Conservation (phyloP, 2,329 filamentous ascomycete genomes). For the Drechslerella coelobrocha region DNA sequence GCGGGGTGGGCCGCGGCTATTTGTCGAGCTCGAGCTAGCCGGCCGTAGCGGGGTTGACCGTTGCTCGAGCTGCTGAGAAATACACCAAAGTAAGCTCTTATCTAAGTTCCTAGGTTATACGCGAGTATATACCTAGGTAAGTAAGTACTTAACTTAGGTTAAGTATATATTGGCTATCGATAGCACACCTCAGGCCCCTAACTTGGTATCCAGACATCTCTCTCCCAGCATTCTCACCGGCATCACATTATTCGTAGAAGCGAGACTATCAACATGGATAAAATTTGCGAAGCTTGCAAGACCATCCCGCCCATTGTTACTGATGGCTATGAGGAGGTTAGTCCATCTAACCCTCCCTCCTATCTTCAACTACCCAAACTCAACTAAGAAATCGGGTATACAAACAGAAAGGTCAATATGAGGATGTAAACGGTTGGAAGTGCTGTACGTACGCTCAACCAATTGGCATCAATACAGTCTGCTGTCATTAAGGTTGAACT, state of each 20-base stretch:
- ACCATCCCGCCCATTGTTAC: slow-evolving; percentile 39
- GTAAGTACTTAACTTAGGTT: too few species aligned
- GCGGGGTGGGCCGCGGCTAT: too few species aligned
- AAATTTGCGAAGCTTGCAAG: slow-evolving; percentile 47
- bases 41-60: too few species aligned
- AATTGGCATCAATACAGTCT: neutral
- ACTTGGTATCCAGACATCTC: too few species aligned
- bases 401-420: slow-evolving; percentile 33
- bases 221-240: neutral
- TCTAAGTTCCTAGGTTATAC: too few species aligned
- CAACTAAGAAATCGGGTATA: neutral
- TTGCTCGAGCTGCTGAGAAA: too few species aligned
- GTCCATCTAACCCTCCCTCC: neutral
- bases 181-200: neutral
- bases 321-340: slow-evolving; percentile 34
- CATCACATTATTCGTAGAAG: too few species aligned
- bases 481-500: neutral
- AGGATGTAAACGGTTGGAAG: slow-evolving; percentile 30
- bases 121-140: too few species aligned
- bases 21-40: too few species aligned
- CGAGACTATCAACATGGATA: slow-evolving; percentile 26
- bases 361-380: neutral
- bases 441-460: slow-evolving; percentile 28
- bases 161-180: neutral
- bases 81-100: too few species aligned